These are phyloP conservation scores for Xylaria sp. DNA, from an alignment of 2,329 filamentous ascomycete genomes.

Conservation along the genomic window DNA sequence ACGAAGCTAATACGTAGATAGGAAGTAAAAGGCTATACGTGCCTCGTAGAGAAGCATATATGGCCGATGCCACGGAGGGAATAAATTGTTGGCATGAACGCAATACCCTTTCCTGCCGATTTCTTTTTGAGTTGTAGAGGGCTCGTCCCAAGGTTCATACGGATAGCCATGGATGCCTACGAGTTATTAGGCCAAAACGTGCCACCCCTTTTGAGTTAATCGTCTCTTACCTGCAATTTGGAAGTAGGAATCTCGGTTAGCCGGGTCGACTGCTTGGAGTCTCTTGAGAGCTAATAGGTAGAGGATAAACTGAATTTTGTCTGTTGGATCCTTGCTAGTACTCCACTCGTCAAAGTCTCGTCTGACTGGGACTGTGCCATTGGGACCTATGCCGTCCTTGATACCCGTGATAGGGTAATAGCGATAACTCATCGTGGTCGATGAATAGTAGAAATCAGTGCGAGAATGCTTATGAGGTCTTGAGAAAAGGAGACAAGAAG, in stretches of 20 bases:
- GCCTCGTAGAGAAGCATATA: conserved; percentile 40
- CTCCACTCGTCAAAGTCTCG: conserved; percentile 40
- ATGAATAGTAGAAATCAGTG: neutral
- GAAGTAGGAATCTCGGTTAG: conserved; percentile 36
- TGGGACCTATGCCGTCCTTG: conserved; percentile 34
- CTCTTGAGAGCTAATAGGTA: conserved; percentile 36
- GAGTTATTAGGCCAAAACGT: too few relatives aligned
- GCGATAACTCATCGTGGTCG: conserved; percentile 31
- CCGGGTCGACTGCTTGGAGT: conserved; percentile 34
- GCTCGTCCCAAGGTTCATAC: conserved; percentile 35
- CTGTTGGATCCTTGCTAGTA: conserved; percentile 28
- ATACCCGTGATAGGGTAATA: conserved; percentile 41
- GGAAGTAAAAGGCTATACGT: neutral
- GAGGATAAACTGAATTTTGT: conserved; percentile 38
- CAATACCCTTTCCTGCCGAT: conserved; percentile 38
- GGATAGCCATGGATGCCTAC: conserved; percentile 37
- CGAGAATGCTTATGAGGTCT: neutral
- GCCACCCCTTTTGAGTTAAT: too few relatives aligned
- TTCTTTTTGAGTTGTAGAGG: conserved; percentile 30
- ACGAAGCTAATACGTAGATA: neutral
- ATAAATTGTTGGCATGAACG: conserved; percentile 29
- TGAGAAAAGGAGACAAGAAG: neutral
- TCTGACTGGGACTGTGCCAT: conserved; percentile 36
- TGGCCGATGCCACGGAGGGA: conserved; percentile 37
- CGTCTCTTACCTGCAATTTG: conserved; percentile 35